phyloP scores from a whole-genome alignment of 305 asterid species.

The Rubia peregrina region DNA sequence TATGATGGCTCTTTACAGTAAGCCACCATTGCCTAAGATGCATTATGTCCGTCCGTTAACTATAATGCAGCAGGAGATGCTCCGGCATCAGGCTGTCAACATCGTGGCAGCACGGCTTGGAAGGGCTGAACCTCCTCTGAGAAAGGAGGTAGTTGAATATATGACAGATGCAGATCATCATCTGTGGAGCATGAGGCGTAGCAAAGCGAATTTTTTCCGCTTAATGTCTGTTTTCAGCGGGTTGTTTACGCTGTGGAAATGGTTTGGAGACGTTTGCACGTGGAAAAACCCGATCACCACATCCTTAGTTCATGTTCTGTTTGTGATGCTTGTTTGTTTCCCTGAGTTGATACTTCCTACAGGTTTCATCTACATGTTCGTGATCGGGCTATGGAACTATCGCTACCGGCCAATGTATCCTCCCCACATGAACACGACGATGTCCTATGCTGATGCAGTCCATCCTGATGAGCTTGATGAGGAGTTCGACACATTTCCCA shows the following conservation, averaged over 20 bases:
- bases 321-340: constrained; percentile 51
- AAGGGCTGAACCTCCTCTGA: constrained; percentile 85
- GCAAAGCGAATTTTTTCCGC: constrained; percentile 81
- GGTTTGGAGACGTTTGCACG: constrained; percentile 65
- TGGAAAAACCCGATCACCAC: constrained; percentile 81
- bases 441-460: constrained; percentile 62
- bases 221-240: constrained; percentile 59
- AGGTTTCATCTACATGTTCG: constrained; percentile 66
- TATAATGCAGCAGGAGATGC: constrained; percentile 47
- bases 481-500: constrained; percentile 84
- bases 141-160: constrained; percentile 73
- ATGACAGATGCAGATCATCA: constrained; percentile 73
- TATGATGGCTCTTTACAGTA: constrained; percentile 64
- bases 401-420: constrained; percentile 58
- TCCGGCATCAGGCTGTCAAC: constrained; percentile 75
- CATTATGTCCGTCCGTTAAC: constrained; percentile 68
- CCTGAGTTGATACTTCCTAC: constrained; percentile 81
- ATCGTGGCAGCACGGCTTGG: constrained; percentile 67
- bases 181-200: constrained; percentile 94
- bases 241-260: constrained; percentile 42
- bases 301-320: constrained; percentile 62
- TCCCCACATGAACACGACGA: constrained; percentile 77
- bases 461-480: constrained; percentile 83
- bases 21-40: constrained; percentile 80
- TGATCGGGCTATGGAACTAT: constrained; percentile 75